Base-by-base conservation (phyloP, 1,284 basidiomycete species). In the Cryptococcus sp. region DNA sequence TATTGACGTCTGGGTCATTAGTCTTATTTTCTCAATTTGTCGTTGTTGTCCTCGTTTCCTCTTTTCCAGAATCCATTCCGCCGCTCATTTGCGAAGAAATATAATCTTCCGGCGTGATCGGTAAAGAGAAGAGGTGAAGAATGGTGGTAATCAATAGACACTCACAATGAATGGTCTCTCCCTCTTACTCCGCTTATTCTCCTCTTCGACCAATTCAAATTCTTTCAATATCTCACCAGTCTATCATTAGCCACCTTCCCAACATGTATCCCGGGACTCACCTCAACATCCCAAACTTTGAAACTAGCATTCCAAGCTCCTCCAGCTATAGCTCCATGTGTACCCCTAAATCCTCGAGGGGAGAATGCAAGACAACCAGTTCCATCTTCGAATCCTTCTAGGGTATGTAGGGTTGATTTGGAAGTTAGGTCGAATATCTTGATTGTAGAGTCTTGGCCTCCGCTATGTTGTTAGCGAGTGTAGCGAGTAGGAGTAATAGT, bases 371-470 rank as follows among this genome's bases (percentile, higher is more conserved):
- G 56, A 0, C 62, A 66, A 0, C 67, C 64, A 0, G 67, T 71
- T 2, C 72, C 70, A 0, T 53, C 42, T 36, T 74, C 72, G 1
- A 72, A 56, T 1, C 69, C 69, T 0, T 49, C 16, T 1, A 72
- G 54, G 3, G 56, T 48, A 41, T 71, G 64, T 0, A 72, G 40
- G 24, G 61, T 61, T 46, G 70, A 62, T 16, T 66, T 64, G 0
- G 64, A 52, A 2, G 59, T 22, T 1, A 64, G 63, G 43, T 74
- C 62, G 56, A 70, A 74, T 3, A 74, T 45, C 47, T 68, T 69
- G 31, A 72, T 64, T 0, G 70, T 68, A 1, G 70, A 65, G 36
- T 74, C 72, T 50, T 71, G 67, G 1, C 66, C 70, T 2, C 70
- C 72, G 10, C 70, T 14, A 41, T 19, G 11, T 13, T n/a, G 34